phyloP scores from a whole-genome alignment of 1,284 basidiomycete genomes.

The Polyporus tsugae region DNA sequence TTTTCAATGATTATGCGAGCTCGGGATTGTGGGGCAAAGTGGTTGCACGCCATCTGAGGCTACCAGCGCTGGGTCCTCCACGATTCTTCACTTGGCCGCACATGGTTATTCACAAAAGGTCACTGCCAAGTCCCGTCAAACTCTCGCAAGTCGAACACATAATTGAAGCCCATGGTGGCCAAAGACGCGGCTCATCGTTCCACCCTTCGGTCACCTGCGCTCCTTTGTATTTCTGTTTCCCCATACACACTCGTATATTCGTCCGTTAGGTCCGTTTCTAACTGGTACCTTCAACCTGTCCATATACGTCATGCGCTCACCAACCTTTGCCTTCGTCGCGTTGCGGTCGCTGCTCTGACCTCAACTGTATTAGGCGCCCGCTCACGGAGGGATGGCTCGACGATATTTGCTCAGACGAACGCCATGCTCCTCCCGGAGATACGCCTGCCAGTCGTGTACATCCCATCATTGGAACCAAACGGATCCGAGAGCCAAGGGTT shows the following conservation, averaged over 20 bases:
- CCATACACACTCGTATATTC: conserved; percentile 12
- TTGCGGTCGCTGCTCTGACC: conserved; percentile 35
- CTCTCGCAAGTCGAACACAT: conserved; percentile 19
- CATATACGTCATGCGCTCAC: conserved; percentile 36
- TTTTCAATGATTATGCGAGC: background rate
- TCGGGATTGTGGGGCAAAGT: background rate
- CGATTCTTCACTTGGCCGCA: background rate
- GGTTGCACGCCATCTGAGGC: background rate
- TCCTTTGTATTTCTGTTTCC: conserved; percentile 14
- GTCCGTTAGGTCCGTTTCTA: conserved; percentile 5
- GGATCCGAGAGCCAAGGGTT: conserved; percentile 13
- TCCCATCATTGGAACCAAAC: conserved; percentile 26
- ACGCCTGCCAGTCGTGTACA: conserved; percentile 11
- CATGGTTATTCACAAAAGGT: conserved; percentile 23
- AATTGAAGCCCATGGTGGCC: background rate
- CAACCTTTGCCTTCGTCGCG: conserved; percentile 36
- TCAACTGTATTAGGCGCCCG: conserved; percentile 31
- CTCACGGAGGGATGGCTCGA: conserved; percentile 26
- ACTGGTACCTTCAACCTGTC: conserved; percentile 14
- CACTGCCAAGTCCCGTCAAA: conserved; percentile 16
- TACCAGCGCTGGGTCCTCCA: background rate
- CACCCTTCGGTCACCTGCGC: conserved; percentile 11
- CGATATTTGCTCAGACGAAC: conserved; percentile 22
- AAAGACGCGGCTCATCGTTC: background rate
- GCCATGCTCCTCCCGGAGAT: background rate